Evolutionary conservation across 495 filamentous ascomycete species (phyloP).

Genomic region (Neurospora sublineolata): DNA sequence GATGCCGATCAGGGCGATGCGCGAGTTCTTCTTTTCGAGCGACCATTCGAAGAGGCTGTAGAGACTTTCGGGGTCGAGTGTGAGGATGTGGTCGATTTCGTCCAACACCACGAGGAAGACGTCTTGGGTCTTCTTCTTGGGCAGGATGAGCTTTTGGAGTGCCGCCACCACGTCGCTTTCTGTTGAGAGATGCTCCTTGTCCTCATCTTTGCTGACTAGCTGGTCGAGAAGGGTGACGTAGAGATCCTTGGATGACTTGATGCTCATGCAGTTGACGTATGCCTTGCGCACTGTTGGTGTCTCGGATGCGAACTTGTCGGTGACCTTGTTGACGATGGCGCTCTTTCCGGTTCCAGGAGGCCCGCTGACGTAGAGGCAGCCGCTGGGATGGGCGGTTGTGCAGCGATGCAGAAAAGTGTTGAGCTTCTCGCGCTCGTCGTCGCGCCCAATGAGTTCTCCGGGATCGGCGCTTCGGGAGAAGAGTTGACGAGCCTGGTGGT

Average conservation of each 20-base stretch:
- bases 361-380: constrained; percentile 92
- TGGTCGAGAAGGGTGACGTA: constrained; percentile 59
- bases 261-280: constrained; percentile 93
- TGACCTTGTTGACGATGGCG: constrained; percentile 75
- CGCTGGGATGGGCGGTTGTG: constrained; percentile 47
- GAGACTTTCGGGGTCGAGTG: constrained; percentile 70
- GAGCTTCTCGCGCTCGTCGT: constrained; percentile 64
- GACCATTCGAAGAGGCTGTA: constrained; percentile 94
- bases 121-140: constrained; percentile 42
- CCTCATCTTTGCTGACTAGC: constrained; percentile 24
- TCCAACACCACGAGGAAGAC: constrained; percentile 76
- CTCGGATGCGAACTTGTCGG: constrained; percentile 41
- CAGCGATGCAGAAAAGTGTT: constrained; percentile 55
- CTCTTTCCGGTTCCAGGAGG: constrained; percentile 96
- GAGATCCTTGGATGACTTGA: constrained; percentile 72
- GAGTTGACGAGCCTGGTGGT: constrained; percentile 74
- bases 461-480: constrained; percentile 73
- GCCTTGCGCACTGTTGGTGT: constrained; percentile 46
- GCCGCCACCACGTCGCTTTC: constrained; percentile 46
- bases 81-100: constrained; percentile 89
- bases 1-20: constrained; percentile 78
- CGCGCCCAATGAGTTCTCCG: constrained; percentile 68
- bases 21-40: constrained; percentile 54
- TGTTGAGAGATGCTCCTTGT: constrained; percentile 6
- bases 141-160: constrained; percentile 52